These are phyloP conservation scores for Ogataea minuta DNA, from an alignment of 805 yeast species.

Conservation along the genomic window DNA sequence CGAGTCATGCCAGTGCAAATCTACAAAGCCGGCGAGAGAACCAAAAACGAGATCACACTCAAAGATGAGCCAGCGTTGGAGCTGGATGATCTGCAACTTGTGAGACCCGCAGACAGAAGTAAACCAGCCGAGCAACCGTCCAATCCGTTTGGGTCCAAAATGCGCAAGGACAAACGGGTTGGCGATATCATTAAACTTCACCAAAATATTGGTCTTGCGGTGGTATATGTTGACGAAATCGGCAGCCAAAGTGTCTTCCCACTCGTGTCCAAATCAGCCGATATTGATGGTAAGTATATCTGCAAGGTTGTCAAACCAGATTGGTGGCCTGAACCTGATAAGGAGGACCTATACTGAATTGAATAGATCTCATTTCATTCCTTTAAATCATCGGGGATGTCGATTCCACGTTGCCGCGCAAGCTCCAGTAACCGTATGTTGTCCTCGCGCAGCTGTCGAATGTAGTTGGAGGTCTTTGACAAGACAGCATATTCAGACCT, in stretches of 20 bases:
- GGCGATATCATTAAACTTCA: conserved; percentile 60
- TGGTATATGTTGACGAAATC: conserved; percentile 44
- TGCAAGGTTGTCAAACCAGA: conserved; percentile 59
- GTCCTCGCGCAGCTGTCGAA: conserved; percentile 49
- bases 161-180: conserved; percentile 43
- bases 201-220: conserved; percentile 65
- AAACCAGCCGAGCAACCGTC: conserved; percentile 1
- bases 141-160: conserved; percentile 20
- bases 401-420: conserved; percentile 38
- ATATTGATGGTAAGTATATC: conserved; percentile 33
- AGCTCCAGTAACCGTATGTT: conserved; percentile 43
- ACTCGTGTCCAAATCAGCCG: conserved; percentile 17
- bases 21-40: conserved; percentile 18
- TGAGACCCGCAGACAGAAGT: conserved; percentile 4
- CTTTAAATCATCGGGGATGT: conserved; percentile 38
- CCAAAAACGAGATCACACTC: conserved; percentile 2
- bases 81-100: conserved; percentile 19
- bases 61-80: conserved; percentile 1
- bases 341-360: conserved; percentile 19
- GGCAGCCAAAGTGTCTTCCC: conserved; percentile 23
- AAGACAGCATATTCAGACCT: conserved; percentile 79
- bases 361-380: conserved; percentile 1
- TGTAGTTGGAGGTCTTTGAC: conserved; percentile 52
- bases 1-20: conserved; percentile 70
- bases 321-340: conserved; percentile 65